phyloP scores from a whole-genome alignment of 2,329 filamentous ascomycete genomes.

The Didymellaceae sp. region DNA sequence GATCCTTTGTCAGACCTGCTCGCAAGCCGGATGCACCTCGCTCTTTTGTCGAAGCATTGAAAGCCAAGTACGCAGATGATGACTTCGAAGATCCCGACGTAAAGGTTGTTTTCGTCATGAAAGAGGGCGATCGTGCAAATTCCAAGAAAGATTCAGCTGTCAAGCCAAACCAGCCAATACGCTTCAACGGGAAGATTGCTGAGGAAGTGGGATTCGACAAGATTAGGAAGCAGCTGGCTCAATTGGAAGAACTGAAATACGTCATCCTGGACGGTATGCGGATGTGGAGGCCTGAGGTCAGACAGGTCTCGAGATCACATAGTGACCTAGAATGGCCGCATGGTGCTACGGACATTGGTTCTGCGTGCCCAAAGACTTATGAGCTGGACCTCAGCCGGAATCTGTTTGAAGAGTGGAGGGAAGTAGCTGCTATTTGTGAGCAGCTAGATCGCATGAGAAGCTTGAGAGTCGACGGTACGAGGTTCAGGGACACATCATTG shows the following conservation, averaged over 20 bases:
- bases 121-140: conserved; percentile 26
- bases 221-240: conserved; percentile 78
- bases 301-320: conserved; percentile 15
- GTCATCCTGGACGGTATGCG: conserved; percentile 81
- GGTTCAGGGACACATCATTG: conserved; percentile 57
- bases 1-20: conserved; percentile 84
- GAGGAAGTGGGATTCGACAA: conserved; percentile 97
- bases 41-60: conserved; percentile 80
- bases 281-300: conserved; percentile 56
- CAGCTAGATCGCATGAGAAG: conserved; percentile 70
- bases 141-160: conserved; percentile 21
- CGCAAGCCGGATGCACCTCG: conserved; percentile 71
- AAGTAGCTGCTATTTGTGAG: conserved; percentile 73
- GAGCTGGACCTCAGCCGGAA: conserved; percentile 89
- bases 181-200: conserved; percentile 81
- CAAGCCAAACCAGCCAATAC: conserved; percentile 60
- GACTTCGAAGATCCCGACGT: conserved; percentile 45
- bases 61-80: conserved; percentile 81
- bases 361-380: conserved; percentile 63
- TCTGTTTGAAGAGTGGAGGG: conserved; percentile 71
- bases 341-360: conserved; percentile 58
- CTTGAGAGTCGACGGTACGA: conserved; percentile 78
- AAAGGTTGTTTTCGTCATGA: conserved; percentile 38
- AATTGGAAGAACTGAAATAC: conserved; percentile 77
- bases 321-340: conserved; percentile 32